phyloP scores from a whole-genome alignment of 768 basidiomycete genomes.

The Cantharellus cinnabarinus region DNA sequence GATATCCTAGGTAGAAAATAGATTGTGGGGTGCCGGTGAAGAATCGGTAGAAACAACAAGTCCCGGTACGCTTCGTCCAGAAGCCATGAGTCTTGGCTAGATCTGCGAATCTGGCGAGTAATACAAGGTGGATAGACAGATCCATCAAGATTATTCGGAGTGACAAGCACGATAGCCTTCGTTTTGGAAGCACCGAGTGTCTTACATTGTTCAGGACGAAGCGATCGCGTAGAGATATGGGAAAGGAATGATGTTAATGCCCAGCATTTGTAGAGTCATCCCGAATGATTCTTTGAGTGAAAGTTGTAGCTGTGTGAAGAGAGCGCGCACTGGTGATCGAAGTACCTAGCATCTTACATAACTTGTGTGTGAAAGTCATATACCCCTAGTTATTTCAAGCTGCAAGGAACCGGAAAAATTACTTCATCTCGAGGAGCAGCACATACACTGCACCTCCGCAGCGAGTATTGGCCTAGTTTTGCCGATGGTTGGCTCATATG shows the following conservation, averaged over 20 bases:
- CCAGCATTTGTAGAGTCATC: slow-evolving; percentile 48
- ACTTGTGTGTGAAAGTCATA: slow-evolving; percentile 1
- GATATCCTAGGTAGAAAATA: slow-evolving; percentile 32
- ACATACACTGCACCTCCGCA: too few species aligned
- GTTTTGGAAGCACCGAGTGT: slow-evolving; percentile 36
- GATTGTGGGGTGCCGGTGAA: slow-evolving; percentile 27
- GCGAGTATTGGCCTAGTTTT: too few species aligned
- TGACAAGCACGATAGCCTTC: slow-evolving; percentile 50
- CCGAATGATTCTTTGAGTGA: slow-evolving; percentile 17
- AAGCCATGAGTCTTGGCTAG: slow-evolving; percentile 36
- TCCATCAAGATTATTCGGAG: slow-evolving; percentile 69
- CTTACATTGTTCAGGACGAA: slow-evolving; percentile 40
- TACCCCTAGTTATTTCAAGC: background rate
- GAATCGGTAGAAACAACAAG: slow-evolving; percentile 23
- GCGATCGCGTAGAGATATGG: slow-evolving; percentile 25
- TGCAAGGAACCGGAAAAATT: slow-evolving; percentile 57
- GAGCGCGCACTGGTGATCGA: slow-evolving; percentile 35
- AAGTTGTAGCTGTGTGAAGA: background rate
- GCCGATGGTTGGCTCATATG: too few species aligned
- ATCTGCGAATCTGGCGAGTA: slow-evolving; percentile 36
- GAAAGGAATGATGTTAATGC: slow-evolving; percentile 36
- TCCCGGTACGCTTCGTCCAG: slow-evolving; percentile 85
- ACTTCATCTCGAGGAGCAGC: slow-evolving; percentile 34
- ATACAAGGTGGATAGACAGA: slow-evolving; percentile 36
- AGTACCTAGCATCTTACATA: slow-evolving; percentile 26